Evolutionary conservation across 75 land plant species (phyloP).

Genomic region (Pinus albicaulis): DNA sequence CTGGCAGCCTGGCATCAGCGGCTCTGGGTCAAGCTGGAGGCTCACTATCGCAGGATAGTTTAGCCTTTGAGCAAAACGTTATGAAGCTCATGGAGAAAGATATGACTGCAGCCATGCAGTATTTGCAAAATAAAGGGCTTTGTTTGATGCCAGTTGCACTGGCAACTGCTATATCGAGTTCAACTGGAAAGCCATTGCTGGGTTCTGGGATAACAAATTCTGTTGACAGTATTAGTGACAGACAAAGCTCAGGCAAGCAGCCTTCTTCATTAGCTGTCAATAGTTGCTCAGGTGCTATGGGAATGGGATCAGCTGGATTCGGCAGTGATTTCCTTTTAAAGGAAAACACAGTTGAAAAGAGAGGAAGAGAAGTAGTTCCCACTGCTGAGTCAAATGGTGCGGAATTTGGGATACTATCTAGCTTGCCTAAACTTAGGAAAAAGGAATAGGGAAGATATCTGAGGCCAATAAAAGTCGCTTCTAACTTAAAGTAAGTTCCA

Average conservation of each 20-base stretch:
- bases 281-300: background rate
- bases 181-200: slow-evolving; percentile 3
- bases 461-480: background rate
- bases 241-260: background rate
- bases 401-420: background rate
- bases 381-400: background rate
- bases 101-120: slow-evolving; percentile 77
- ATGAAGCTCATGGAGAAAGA: slow-evolving; percentile 75
- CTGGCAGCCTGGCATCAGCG: slow-evolving; percentile 10
- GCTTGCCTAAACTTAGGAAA: background rate
- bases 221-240: slow-evolving; percentile 1
- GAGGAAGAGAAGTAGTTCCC: background rate
- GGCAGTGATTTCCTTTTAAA: slow-evolving; percentile 3
- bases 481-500: background rate
- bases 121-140: slow-evolving; percentile 74
- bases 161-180: slow-evolving; percentile 49
- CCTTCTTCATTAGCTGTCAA: background rate
- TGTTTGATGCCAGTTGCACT: slow-evolving; percentile 83
- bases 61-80: slow-evolving; percentile 60
- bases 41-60: slow-evolving; percentile 18
- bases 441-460: background rate
- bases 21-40: slow-evolving; percentile 3
- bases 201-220: slow-evolving; percentile 1
- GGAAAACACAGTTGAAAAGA: background rate
- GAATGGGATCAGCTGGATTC: slow-evolving; percentile 1